These are phyloP conservation scores for Lactarius trivialis DNA, from an alignment of 768 basidiomycete genomes.

Conservation along the genomic window DNA sequence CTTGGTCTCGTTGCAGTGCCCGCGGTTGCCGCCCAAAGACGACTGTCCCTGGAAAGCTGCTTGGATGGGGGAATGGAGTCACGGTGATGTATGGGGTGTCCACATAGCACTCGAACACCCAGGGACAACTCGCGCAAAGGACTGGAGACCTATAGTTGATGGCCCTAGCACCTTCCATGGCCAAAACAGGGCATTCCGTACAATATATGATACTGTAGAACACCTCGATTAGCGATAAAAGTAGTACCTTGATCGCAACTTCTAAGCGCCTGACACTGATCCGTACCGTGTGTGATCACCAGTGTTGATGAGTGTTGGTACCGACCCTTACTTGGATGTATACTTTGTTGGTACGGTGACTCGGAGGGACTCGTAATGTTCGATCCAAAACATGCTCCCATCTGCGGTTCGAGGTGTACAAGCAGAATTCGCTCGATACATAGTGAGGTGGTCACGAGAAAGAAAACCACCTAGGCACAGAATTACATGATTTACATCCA, in stretches of 20 bases:
- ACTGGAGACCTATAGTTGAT: neutral
- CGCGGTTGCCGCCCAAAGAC: neutral
- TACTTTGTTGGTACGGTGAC: neutral
- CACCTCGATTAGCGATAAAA: neutral
- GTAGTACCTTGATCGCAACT: neutral
- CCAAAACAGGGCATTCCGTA: neutral
- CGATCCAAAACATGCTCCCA: neutral
- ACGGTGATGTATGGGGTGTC: neutral
- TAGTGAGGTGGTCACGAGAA: neutral
- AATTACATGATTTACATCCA: neutral
- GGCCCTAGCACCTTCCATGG: neutral
- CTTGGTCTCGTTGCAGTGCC: neutral
- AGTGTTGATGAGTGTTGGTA: neutral
- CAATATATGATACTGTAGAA: neutral
- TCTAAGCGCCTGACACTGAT: neutral
- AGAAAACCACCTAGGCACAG: slow-evolving; percentile 6
- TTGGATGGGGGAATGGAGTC: too few species aligned
- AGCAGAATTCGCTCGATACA: neutral
- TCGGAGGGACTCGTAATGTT: neutral
- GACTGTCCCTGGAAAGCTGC: neutral
- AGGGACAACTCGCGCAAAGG: too few species aligned
- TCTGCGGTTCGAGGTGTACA: neutral
- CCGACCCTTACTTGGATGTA: neutral
- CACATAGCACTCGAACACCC: neutral
- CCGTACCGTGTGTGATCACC: neutral